A percentile compares a stretch with the other conserved stretches of the same genome.
Evolutionary conservation across 305 asterid species (phyloP).

Genomic region (Andrographis paniculata): DNA sequence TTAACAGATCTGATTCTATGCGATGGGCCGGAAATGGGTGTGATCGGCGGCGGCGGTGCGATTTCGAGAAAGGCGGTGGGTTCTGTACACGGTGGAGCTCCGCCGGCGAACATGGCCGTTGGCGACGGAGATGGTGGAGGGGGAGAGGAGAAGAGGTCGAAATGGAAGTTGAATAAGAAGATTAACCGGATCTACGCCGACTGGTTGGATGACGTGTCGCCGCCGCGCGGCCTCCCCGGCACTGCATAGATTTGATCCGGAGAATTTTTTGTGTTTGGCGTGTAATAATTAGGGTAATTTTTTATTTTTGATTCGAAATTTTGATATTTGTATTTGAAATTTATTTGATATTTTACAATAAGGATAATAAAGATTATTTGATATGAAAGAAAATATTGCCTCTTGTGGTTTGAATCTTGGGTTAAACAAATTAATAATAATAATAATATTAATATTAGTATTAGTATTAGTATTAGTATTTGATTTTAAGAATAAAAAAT

Average conservation of each 20-base stretch:
- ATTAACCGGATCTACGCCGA: slow-evolving; percentile 63
- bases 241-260: slow-evolving; percentile 14
- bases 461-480: no score
- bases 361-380: no score
- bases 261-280: no score
- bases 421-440: no score
- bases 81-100: slow-evolving; percentile 20
- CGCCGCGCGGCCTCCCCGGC: slow-evolving; percentile 31
- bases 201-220: slow-evolving; percentile 56
- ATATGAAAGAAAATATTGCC: no score
- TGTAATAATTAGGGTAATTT: no score
- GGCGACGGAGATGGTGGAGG: slow-evolving; percentile 15
- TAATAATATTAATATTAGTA: no score
- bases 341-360: no score
- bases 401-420: no score
- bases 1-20: slow-evolving; percentile 43
- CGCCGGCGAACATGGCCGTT: slow-evolving; percentile 18
- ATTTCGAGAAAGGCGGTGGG: slow-evolving; percentile 23
- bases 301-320: no score
- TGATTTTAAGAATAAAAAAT: no score
- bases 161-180: slow-evolving; percentile 58
- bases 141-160: slow-evolving; percentile 25
- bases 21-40: slow-evolving; percentile 30
- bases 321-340: no score
- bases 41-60: slow-evolving; percentile 14